Evolutionary conservation across 2,329 filamentous ascomycete species (phyloP).

Genomic region (Ceratocystis variospora): DNA sequence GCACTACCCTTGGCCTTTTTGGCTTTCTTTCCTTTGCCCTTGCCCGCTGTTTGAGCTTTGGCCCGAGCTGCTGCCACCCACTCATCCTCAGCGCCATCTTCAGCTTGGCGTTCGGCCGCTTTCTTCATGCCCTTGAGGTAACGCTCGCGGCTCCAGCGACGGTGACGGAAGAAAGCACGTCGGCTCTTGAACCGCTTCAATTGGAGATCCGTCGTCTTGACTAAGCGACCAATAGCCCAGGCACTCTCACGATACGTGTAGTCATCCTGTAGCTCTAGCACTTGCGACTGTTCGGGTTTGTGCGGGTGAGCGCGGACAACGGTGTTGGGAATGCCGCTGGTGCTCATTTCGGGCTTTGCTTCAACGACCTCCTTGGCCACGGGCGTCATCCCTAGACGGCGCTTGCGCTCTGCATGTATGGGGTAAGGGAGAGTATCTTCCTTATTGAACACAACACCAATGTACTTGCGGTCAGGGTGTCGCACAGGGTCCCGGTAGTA

Average conservation of each 20-base stretch:
- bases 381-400: conserved; percentile 61
- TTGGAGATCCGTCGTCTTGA: conserved; percentile 37
- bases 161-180: conserved; percentile 35
- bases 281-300: conserved; percentile 31
- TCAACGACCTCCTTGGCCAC: conserved; percentile 25
- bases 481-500: conserved; percentile 81
- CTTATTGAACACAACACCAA: conserved; percentile 80
- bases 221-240: conserved; percentile 43
- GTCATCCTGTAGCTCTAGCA: conserved; percentile 38
- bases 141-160: conserved; percentile 32
- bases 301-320: conserved; percentile 31
- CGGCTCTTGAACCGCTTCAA: conserved; percentile 38
- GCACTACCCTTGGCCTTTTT: conserved; percentile 29
- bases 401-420: conserved; percentile 55
- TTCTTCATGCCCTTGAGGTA: conserved; percentile 31
- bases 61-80: conserved; percentile 23
- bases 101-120: conserved; percentile 26
- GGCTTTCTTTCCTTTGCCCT: conserved; percentile 26
- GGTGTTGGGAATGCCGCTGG: conserved; percentile 37
- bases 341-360: conserved; percentile 30
- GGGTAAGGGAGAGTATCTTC: conserved; percentile 67
- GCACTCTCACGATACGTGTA: conserved; percentile 49
- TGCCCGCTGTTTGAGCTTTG: conserved; percentile 24
- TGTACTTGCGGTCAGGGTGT: conserved; percentile 83
- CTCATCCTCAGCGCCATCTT: conserved; percentile 22